Evolutionary conservation across 805 yeast genomes (phyloP).

Genomic region (Lachancea sp.): DNA sequence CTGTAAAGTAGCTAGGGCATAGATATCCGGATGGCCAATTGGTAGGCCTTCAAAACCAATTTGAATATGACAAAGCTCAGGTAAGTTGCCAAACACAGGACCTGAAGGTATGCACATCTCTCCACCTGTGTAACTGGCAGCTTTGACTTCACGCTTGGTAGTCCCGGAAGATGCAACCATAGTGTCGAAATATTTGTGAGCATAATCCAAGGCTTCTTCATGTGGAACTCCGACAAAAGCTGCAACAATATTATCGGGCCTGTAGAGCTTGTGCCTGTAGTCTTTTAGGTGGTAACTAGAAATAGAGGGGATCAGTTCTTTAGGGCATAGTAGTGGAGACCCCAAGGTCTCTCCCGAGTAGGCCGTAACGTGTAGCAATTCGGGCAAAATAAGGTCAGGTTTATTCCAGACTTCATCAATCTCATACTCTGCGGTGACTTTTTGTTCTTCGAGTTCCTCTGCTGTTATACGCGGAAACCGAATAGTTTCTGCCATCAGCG

Average conservation of each 20-base stretch:
- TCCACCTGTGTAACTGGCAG: constrained; percentile 56
- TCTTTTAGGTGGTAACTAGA: constrained; percentile 45
- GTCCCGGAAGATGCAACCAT: constrained; percentile 37
- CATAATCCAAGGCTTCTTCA: constrained; percentile 57
- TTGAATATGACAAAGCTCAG: constrained; percentile 79
- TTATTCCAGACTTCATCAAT: constrained; percentile 74
- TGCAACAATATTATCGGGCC: constrained; percentile 75
- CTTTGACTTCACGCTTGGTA: constrained; percentile 21
- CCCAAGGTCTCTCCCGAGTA: constrained; percentile 71
- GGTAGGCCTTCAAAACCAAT: constrained; percentile 86
- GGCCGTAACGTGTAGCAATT: constrained; percentile 81
- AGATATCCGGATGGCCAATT: constrained; percentile 75
- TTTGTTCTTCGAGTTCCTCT: constrained; percentile 68
- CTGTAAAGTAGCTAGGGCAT: constrained; percentile 85
- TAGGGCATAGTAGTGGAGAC: constrained; percentile 76
- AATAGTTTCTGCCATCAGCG: constrained; percentile 70
- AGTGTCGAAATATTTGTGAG: constrained; percentile 57
- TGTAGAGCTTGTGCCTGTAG: constrained; percentile 61
- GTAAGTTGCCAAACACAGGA: constrained; percentile 54
- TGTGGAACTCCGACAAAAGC: constrained; percentile 84
- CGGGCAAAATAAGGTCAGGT: constrained; percentile 83
- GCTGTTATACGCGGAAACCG: constrained; percentile 60
- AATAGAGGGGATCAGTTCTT: constrained; percentile 54
- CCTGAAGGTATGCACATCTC: constrained; percentile 48
- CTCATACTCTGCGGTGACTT: constrained; percentile 71